A percentile compares a stretch with the other conserved stretches of the same genome.
Evolutionary conservation across 371 early-diverging fungal genomes (phyloP).

Genomic region (Dentiscutata heterogama): DNA sequence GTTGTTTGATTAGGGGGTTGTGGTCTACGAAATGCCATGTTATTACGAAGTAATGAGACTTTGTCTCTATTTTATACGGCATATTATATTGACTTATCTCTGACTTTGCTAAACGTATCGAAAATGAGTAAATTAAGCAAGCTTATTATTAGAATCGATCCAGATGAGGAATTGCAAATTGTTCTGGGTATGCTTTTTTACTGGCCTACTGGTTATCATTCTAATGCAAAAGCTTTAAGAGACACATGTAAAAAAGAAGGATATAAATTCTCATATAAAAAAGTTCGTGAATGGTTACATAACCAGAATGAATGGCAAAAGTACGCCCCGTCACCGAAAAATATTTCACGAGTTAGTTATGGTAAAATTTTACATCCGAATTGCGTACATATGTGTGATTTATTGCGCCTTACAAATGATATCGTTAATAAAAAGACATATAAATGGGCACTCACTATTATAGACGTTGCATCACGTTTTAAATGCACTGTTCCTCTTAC

Average conservation of each 20-base stretch:
- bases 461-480: too few species aligned
- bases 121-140: constrained; percentile 1
- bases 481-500: too few species aligned
- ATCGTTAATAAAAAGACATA: too few species aligned
- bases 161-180: background rate
- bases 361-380: constrained; percentile 8
- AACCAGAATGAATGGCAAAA: constrained; percentile 24
- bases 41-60: too few species aligned
- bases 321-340: background rate
- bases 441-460: too few species aligned
- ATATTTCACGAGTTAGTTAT: constrained; percentile 26
- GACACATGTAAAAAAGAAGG: background rate
- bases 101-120: background rate
- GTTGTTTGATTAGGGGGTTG: constrained; percentile 14
- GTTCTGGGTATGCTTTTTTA: background rate
- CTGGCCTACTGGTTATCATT: background rate
- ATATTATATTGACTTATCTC: constrained; percentile 9
- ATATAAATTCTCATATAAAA: constrained; percentile 25
- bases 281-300: constrained; percentile 19
- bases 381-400: background rate
- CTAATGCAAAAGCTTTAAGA: background rate
- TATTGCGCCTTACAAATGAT: background rate
- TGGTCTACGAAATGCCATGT: too few species aligned
- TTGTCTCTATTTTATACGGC: too few species aligned
- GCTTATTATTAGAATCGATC: constrained; percentile 5